Base-by-base conservation (phyloP, 208 protist species). In the Hexamita inflata region DNA sequence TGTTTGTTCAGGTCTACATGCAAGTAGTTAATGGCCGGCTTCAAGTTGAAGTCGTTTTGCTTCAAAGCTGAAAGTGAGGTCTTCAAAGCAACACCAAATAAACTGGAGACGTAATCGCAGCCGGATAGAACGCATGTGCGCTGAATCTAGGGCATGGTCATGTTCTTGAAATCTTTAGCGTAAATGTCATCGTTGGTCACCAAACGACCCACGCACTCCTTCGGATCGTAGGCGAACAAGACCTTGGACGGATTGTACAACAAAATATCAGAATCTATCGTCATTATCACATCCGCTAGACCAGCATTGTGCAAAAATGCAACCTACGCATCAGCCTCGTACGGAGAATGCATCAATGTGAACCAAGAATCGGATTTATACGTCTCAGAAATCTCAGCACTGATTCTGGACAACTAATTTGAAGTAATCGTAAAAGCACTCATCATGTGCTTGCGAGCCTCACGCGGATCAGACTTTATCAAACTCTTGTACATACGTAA, bases 221-320 rank as follows among this genome's bases (percentile, higher is more conserved):
- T 13, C 34, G 15, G 15, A 34, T 66, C 30, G 60, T 70, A 70
- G 11, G 11, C 42, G 35, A 49, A 70, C 9, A 70, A n/a, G 2
- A 45, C 64, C 64, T 70, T 45, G 11, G 4, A 2, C 9, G 35
- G 32, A 45, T 34, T 34, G 42, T 70, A 70, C 15, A 70, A 38
- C 9, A 45, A 49, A 70, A 70, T 70, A 45, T 70, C 64, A 42
- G 64, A 70, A 34, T 70, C 64, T n/a, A 42, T 13, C 7, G 64
- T 70, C 2, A 70, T 38, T 32, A 70, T 70, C 11, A 70, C 64
- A 45, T 70, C 64, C n/a, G 34, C 64, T 24, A 70, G 28, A 15
- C 35, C 35, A n/a, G 38, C 9, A 28, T 45, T 70, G 9, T 70
- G 9, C 64, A 70, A 70, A 38, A 42, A 70, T n/a, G 64, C 64